Conservation (phyloP, 2,329 filamentous ascomycete genomes). For the Fusarium multiceps region DNA sequence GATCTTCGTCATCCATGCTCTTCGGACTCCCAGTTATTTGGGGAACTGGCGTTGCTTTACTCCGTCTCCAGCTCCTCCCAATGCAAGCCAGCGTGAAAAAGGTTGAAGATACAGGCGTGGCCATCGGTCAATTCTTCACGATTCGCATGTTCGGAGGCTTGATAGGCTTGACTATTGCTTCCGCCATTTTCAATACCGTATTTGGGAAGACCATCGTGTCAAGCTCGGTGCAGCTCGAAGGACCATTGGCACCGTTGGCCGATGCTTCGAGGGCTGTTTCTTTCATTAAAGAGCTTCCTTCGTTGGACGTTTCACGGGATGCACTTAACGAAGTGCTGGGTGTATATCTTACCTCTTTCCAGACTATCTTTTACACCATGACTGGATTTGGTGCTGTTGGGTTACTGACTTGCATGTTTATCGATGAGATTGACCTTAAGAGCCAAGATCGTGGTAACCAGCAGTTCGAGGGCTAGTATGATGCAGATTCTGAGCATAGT, state of each 20-base stretch:
- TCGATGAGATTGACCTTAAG: conserved; percentile 17
- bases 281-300: conserved; percentile 15
- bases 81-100: conserved; percentile 23
- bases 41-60: conserved; percentile 12
- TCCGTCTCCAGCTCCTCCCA: conserved; percentile 9
- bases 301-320: neutral
- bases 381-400: conserved; percentile 2
- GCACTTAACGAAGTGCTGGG: neutral
- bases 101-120: conserved; percentile 7
- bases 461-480: conserved; percentile 3
- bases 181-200: conserved; percentile 17
- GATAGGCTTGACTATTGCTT: conserved; percentile 1
- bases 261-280: conserved; percentile 8
- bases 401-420: conserved; percentile 3
- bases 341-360: conserved; percentile 3
- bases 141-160: conserved; percentile 17
- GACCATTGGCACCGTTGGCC: neutral
- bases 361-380: conserved; percentile 17
- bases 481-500: too few relatives aligned
- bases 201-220: conserved; percentile 1
- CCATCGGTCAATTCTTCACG: conserved; percentile 14
- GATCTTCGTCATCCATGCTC: neutral
- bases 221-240: neutral
- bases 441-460: conserved; percentile 10
- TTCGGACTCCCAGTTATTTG: conserved; percentile 14